Conservation (phyloP, 208 protist genomes). For the Trichomonas gallinae region DNA sequence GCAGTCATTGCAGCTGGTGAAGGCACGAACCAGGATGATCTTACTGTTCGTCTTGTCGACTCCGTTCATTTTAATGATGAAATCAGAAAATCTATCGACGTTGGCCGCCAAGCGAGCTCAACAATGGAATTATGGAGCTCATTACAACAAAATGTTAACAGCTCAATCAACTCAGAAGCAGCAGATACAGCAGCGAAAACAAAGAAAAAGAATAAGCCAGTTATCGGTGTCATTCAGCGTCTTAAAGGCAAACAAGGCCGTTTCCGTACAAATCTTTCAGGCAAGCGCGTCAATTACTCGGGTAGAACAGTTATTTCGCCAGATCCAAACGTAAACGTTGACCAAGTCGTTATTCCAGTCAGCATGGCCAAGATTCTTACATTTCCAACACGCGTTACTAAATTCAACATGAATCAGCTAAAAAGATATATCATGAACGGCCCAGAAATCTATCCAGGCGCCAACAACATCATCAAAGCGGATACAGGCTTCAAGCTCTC, state of each 20-base stretch:
- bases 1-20: slow-evolving; percentile 54
- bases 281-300: slow-evolving; percentile 98
- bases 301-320: slow-evolving; percentile 96
- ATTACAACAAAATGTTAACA: slow-evolving; percentile 71
- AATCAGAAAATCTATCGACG: slow-evolving; percentile 7
- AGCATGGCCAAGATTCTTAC: slow-evolving; percentile 84
- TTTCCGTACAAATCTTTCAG: slow-evolving; percentile 91
- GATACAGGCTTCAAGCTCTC: slow-evolving; percentile 19
- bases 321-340: slow-evolving; percentile 82
- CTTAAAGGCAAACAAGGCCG: slow-evolving; percentile 97
- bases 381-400: slow-evolving; percentile 78
- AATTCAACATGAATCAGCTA: slow-evolving; percentile 72
- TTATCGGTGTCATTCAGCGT: slow-evolving; percentile 70
- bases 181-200: slow-evolving; percentile 35
- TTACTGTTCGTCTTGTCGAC: slow-evolving; percentile 70
- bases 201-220: slow-evolving; percentile 28
- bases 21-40: slow-evolving; percentile 88
- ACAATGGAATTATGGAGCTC: slow-evolving; percentile 77
- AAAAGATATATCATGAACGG: slow-evolving; percentile 77
- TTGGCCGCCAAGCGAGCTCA: not conserved
- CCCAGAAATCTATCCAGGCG: slow-evolving; percentile 79
- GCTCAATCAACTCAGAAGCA: slow-evolving; percentile 58
- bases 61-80: not conserved
- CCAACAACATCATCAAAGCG: slow-evolving; percentile 61
- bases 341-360: slow-evolving; percentile 85